Conservation (phyloP, 495 filamentous ascomycete species). For the Astrocystis sublimbata region DNA sequence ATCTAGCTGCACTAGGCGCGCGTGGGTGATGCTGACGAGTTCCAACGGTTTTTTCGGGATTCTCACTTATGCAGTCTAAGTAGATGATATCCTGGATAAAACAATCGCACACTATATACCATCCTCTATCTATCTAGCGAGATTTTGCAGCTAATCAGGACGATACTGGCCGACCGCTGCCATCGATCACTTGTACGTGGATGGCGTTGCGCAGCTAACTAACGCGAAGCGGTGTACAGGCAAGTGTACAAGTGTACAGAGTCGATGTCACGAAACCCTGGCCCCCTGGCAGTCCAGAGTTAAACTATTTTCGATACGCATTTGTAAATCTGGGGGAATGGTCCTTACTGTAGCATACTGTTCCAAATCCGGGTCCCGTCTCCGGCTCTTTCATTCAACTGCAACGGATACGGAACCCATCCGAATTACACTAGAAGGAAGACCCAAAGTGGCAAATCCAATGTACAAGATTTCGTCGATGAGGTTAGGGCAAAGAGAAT, state of each 20-base stretch:
- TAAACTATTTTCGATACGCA: constrained; percentile 13
- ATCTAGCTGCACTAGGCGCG: not conserved
- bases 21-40: constrained; percentile 8
- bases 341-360: constrained; percentile 15
- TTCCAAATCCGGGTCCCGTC: constrained; percentile 16
- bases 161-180: not conserved
- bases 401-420: constrained; percentile 16
- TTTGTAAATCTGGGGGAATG: constrained; percentile 21
- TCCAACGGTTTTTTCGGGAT: constrained; percentile 11
- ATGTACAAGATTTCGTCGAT: not conserved
- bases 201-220: constrained; percentile 1
- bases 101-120: not conserved
- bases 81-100: not conserved
- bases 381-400: constrained; percentile 17
- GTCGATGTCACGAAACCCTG: constrained; percentile 2
- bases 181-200: constrained; percentile 11
- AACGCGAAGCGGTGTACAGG: constrained; percentile 16
- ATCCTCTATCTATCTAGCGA: not conserved
- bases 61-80: not conserved
- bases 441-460: not conserved
- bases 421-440: constrained; percentile 2
- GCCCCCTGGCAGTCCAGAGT: too few relatives aligned
- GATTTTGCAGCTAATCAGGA: not conserved
- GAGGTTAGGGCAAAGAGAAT: not conserved
- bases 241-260: too few relatives aligned